Conservation (phyloP, 1,139 yeast species). For the Arxiozyma slooffiae region DNA sequence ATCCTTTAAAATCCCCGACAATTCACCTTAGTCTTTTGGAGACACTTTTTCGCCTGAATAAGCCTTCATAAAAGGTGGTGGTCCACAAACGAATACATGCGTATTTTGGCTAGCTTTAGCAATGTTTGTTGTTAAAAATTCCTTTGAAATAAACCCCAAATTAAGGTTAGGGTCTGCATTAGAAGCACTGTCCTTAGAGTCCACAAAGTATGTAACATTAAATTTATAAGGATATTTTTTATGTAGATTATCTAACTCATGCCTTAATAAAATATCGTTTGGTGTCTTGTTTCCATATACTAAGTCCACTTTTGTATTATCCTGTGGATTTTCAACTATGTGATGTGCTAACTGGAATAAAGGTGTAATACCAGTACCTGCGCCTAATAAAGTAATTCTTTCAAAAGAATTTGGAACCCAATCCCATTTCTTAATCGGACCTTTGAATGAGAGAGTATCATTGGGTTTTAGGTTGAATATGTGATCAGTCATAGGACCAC, state of each 20-base stretch:
- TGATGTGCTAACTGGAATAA: conserved; percentile 74
- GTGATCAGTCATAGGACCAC: conserved; percentile 78
- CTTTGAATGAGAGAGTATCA: conserved; percentile 85
- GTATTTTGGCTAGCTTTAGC: conserved; percentile 52
- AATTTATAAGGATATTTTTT: conserved; percentile 65
- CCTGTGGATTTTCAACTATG: conserved; percentile 61
- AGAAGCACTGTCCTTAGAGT: conserved; percentile 22
- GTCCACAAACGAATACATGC: conserved; percentile 84
- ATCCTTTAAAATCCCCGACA: conserved; percentile 77
- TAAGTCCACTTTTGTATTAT: conserved; percentile 74
- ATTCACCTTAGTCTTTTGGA: conserved; percentile 91
- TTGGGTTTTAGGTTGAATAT: conserved; percentile 59
- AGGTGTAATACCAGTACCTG: conserved; percentile 96
- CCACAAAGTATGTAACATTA: conserved; percentile 62
- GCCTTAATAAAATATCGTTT: conserved; percentile 66
- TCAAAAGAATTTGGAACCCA: conserved; percentile 82
- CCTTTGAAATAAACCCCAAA: conserved; percentile 66
- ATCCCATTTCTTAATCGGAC: conserved; percentile 88
- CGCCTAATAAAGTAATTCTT: conserved; percentile 77
- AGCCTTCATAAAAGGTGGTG: conserved; percentile 76
- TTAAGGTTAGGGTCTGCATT: conserved; percentile 30
- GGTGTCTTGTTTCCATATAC: conserved; percentile 72
- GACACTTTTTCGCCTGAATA: conserved; percentile 78
- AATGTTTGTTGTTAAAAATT: conserved; percentile 47
- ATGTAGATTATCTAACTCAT: conserved; percentile 61